Conservation (phyloP, 2,329 filamentous ascomycete species). For the Coniochaeta sp. region DNA sequence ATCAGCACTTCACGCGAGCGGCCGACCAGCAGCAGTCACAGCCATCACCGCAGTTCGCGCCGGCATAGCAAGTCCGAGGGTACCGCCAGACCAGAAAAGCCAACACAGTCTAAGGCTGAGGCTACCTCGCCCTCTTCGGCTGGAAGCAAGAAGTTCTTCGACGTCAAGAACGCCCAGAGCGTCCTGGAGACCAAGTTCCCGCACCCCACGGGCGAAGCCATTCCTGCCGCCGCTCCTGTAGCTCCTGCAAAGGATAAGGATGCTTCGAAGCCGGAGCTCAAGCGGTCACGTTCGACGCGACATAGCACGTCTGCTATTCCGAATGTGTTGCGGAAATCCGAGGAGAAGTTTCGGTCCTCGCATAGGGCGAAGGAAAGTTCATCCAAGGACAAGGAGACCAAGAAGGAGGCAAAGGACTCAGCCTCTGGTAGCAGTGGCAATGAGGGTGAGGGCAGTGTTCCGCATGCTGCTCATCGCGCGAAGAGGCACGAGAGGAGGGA, state of each 20-base stretch:
- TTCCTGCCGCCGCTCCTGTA: not conserved
- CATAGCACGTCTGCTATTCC: conserved; percentile 10
- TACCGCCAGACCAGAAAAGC: not conserved
- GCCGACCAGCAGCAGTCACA: conserved; percentile 7
- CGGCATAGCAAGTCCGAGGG: conserved; percentile 13
- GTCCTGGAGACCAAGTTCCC: conserved; percentile 17
- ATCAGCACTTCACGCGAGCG: conserved; percentile 13
- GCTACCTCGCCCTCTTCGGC: conserved; percentile 7
- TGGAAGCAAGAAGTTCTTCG: conserved; percentile 20
- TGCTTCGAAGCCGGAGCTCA: conserved; percentile 11
- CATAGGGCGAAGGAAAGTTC: conserved; percentile 2
- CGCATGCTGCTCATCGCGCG: conserved; percentile 9
- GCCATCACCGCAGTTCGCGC: conserved; percentile 15
- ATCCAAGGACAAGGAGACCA: conserved; percentile 3
- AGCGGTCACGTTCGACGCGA: conserved; percentile 12
- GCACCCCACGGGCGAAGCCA: not conserved
- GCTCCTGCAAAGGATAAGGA: not conserved
- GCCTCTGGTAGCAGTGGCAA: conserved; percentile 1
- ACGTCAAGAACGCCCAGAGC: conserved; percentile 19
- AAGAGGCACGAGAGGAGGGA: conserved; percentile 15
- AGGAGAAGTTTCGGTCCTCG: conserved; percentile 6
- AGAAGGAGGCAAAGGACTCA: conserved; percentile 5
- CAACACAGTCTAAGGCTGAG: not conserved
- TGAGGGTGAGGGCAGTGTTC: conserved; percentile 4
- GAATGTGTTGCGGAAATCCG: conserved; percentile 7